Evolutionary conservation across 164 flowering plant species (phyloP).

Genomic region (Piper betle): DNA sequence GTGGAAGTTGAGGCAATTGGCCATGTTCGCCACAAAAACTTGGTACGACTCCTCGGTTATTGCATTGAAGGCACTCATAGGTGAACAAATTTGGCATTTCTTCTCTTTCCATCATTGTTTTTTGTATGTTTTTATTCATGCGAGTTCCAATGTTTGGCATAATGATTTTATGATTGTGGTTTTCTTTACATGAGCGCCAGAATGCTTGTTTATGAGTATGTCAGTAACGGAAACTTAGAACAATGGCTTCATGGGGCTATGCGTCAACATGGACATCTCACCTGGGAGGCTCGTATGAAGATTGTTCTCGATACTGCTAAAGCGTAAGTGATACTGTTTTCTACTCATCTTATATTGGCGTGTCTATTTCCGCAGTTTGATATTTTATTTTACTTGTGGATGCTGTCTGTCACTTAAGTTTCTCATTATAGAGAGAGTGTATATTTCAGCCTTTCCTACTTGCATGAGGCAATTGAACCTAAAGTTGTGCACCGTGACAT

Average conservation of each 20-base stretch:
- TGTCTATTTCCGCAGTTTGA: not conserved
- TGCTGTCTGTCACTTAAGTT: not conserved
- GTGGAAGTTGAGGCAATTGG: slow-evolving; percentile 96
- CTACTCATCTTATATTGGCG: not conserved
- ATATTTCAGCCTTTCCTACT: slow-evolving; percentile 60
- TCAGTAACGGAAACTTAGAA: slow-evolving; percentile 77
- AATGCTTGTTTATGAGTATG: slow-evolving; percentile 80
- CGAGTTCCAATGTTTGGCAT: no score
- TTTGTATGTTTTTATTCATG: not conserved
- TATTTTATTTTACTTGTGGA: not conserved
- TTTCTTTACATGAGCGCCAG: slow-evolving; percentile 16
- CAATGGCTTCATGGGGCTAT: slow-evolving; percentile 90
- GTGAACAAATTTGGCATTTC: slow-evolving; percentile 11
- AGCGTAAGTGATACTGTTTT: slow-evolving; percentile 40
- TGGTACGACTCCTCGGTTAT: slow-evolving; percentile 84
- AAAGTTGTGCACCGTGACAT: slow-evolving; percentile 88
- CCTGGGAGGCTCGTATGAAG: slow-evolving; percentile 88
- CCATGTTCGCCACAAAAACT: slow-evolving; percentile 83
- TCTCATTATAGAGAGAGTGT: not conserved
- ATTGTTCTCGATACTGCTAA: slow-evolving; percentile 80
- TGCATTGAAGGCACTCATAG: slow-evolving; percentile 92
- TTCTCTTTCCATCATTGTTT: not conserved
- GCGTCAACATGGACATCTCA: slow-evolving; percentile 67
- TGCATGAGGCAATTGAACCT: slow-evolving; percentile 92
- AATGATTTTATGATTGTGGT: not conserved